phyloP scores from a whole-genome alignment of 1,284 basidiomycete genomes.

The Hemileia vastatrix region DNA sequence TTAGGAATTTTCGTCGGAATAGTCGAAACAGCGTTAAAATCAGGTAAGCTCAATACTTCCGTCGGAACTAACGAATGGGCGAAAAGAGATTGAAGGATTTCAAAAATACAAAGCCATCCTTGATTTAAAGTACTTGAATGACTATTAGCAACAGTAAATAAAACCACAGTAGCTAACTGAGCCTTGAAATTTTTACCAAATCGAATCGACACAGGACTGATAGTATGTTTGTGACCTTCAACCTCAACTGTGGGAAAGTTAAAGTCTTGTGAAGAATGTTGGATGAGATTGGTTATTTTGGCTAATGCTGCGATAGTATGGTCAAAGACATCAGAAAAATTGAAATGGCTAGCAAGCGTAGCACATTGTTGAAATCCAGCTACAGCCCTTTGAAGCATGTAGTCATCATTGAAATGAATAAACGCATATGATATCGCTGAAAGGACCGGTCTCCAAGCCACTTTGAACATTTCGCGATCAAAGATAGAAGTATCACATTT shows the following conservation, averaged over 20 bases:
- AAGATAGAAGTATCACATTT: conserved; percentile 68
- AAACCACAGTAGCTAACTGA: conserved; percentile 88
- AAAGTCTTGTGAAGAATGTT: conserved; percentile 38
- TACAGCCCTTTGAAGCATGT: conserved; percentile 87
- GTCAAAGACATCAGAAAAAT: conserved; percentile 89
- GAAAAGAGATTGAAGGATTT: conserved; percentile 96
- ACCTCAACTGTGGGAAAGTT: conserved; percentile 84
- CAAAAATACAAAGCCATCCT: conserved; percentile 84
- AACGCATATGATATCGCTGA: conserved; percentile 66
- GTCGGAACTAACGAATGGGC: conserved; percentile 79
- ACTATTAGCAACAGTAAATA: conserved; percentile 96
- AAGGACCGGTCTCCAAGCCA: conserved; percentile 82
- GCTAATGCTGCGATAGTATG: conserved; percentile 87
- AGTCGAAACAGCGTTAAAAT: conserved; percentile 79
- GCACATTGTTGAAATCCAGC: conserved; percentile 94
- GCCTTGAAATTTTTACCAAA: conserved; percentile 95
- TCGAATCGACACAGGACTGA: conserved; percentile 81
- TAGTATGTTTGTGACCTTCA: conserved; percentile 77
- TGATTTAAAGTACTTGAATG: conserved; percentile 89
- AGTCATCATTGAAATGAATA: conserved; percentile 90
- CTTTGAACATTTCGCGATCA: conserved; percentile 84
- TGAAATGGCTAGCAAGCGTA: conserved; percentile 77
- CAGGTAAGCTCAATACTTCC: conserved; percentile 88
- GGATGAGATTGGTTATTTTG: conserved; percentile 46
- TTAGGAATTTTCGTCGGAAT: conserved; percentile 73